phyloP scores from a whole-genome alignment of 441 rosid genomes.

The Bruguiera hainesii region DNA sequence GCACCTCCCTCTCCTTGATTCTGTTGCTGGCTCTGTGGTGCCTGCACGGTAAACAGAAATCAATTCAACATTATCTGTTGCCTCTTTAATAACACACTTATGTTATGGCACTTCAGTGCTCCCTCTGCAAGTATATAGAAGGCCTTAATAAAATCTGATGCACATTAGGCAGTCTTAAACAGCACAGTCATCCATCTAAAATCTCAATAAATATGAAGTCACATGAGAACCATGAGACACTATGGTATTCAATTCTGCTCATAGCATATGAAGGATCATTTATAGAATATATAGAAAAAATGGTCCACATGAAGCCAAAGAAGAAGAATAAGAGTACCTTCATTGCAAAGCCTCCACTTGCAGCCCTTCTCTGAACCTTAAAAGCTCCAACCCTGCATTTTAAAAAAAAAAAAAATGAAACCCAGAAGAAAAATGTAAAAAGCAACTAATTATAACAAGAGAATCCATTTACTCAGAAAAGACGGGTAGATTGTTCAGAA shows the following conservation, averaged over 20 bases:
- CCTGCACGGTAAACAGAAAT: conserved; percentile 24
- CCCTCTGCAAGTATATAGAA: too few relatives aligned
- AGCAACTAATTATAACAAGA: conserved; percentile 13
- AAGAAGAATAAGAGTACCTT: conserved; percentile 39
- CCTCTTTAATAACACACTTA: too few relatives aligned
- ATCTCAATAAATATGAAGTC: too few relatives aligned
- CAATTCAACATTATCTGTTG: background rate
- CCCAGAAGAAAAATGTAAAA: background rate
- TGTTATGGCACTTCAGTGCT: too few relatives aligned
- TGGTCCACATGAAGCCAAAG: background rate
- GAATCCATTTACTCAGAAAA: background rate
- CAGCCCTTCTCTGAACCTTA: conserved; percentile 36
- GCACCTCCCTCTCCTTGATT: conserved; percentile 36
- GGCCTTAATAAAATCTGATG: too few relatives aligned
- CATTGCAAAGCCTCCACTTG: conserved; percentile 31
- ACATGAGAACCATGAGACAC: too few relatives aligned
- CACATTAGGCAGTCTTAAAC: too few relatives aligned
- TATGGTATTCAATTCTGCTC: too few relatives aligned
- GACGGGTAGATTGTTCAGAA: background rate
- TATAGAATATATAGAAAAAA: too few relatives aligned
- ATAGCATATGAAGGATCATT: too few relatives aligned
- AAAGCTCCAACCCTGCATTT: conserved; percentile 46
- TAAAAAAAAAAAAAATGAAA: conserved; percentile 5
- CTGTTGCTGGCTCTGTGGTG: conserved; percentile 18
- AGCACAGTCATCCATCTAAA: too few relatives aligned